Evolutionary conservation across 768 basidiomycete genomes (phyloP), one percentile per base, ranked within the genome.

Genomic region (Dentipellis fragilis): DNA sequence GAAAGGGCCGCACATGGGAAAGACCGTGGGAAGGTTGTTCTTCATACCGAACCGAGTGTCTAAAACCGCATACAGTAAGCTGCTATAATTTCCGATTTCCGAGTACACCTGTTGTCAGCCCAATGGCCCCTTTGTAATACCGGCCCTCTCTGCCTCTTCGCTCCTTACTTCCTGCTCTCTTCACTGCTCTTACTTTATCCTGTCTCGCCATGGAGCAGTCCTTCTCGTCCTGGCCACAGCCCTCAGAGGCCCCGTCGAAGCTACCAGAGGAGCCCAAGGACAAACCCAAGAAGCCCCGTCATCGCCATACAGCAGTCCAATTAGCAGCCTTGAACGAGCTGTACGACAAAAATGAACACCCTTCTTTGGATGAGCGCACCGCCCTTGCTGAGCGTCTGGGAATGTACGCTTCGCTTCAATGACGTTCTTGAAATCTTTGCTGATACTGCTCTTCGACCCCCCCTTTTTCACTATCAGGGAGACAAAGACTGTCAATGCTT

Each of bases 401-500:
- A 70, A 89, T 91, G 88, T 87, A 63, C 67, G 87, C 76, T 62
- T 57, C 54, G 63, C 59, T 58, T 57, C 42, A 50, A 3, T 12
- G 19, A 23, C 54, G 9, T 22, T 38, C 19, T 29, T 16, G 17
- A 16, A 52, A 21, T n/a, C 48, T 49, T 34, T 29, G 16, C 9
- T 45, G 55, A 19, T 16, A 16, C 45, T 59, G 34, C 16, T 56
- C 59, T 59, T 52, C 55, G 51, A 8, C 55, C 39, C 53, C n/a
- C 39, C 46, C 34, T 54, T 54, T 21, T 59, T 57, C 51, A 40
- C 53, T 57, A 54, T 59, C 53, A 89, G 88, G 84, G 85, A 89
- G 67, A 83, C 81, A 68, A 89, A 89, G 77, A 87, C 85, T 2
- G 87, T 89, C 66, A 86, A 87, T 66, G 85, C 88, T 12, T 89